phyloP scores from a whole-genome alignment of 495 filamentous ascomycete species.

The Tuber umbilicatum region DNA sequence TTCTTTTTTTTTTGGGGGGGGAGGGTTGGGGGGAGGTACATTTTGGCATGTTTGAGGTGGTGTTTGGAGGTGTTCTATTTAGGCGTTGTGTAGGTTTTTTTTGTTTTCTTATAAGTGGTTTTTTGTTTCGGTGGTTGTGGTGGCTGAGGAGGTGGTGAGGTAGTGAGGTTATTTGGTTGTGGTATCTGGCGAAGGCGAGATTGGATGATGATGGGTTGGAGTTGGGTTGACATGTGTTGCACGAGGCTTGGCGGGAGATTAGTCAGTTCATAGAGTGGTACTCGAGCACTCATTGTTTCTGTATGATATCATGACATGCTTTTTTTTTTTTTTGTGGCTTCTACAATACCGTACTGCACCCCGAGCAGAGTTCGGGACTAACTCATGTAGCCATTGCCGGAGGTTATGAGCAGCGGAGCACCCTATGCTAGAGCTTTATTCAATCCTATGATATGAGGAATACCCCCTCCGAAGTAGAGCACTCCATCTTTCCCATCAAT shows the following conservation, averaged over 20 bases:
- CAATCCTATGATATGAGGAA: too few species aligned
- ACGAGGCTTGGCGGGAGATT: not conserved
- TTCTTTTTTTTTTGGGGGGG: not conserved
- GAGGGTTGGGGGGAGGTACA: conserved; percentile 53
- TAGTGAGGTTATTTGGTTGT: not conserved
- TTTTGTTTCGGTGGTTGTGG: not conserved
- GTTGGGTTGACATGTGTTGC: not conserved
- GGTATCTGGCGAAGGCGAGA: not conserved
- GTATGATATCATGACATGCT: too few species aligned
- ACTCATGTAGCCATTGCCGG: too few species aligned
- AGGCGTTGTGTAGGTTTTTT: too few species aligned
- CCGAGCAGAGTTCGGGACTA: too few species aligned
- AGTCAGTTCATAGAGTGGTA: not conserved
- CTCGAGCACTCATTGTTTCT: not conserved
- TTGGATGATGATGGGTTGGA: not conserved
- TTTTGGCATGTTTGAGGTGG: conserved; percentile 61
- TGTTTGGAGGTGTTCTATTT: conserved; percentile 21
- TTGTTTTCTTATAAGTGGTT: conserved; percentile 5
- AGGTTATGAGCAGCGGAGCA: too few species aligned
- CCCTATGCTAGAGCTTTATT: too few species aligned
- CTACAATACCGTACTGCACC: too few species aligned
- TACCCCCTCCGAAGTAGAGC: too few species aligned
- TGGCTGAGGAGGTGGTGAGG: not conserved
- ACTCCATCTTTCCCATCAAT: too few species aligned
- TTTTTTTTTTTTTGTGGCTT: too few species aligned